phyloP scores from a whole-genome alignment of 331 rosid genomes.

The Malus hybrid region DNA sequence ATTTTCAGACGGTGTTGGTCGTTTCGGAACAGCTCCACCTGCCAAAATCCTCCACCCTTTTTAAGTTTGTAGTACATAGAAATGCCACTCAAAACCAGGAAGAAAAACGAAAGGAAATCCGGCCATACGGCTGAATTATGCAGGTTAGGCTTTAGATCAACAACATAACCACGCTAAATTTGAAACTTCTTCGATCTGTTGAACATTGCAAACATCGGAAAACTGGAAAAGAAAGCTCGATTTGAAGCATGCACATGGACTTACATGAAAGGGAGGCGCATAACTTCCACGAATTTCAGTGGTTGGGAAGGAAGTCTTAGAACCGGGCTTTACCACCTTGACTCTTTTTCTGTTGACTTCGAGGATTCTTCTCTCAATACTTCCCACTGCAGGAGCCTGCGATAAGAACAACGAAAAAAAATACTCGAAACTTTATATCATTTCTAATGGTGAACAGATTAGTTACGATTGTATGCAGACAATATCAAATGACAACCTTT shows the following conservation, averaged over 20 bases:
- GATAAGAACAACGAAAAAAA: conserved; percentile 9
- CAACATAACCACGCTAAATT: no score
- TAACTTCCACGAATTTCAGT: conserved; percentile 93
- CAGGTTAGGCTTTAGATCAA: no score
- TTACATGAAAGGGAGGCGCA: conserved; percentile 94
- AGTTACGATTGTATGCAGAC: not conserved
- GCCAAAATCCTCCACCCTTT: conserved; percentile 15
- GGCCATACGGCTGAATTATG: not conserved
- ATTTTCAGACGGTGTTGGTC: conserved; percentile 85
- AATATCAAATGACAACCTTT: conserved; percentile 44
- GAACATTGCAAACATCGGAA: not conserved
- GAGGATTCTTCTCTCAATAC: conserved; percentile 70
- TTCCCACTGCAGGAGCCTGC: conserved; percentile 65
- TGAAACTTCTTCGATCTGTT: not conserved
- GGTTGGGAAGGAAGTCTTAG: conserved; percentile 84
- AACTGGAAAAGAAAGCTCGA: not conserved
- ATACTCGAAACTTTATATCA: not conserved
- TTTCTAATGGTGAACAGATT: not conserved
- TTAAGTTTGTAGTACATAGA: not conserved
- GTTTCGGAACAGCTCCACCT: conserved; percentile 89
- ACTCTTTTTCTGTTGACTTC: conserved; percentile 81
- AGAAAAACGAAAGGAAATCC: not conserved
- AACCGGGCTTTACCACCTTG: conserved; percentile 93
- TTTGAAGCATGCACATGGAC: conserved; percentile 3
- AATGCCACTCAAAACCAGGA: not conserved